Evolutionary conservation across 768 basidiomycete genomes (phyloP), one percentile per base, ranked within the genome.

Genomic region (Russula earlei): DNA sequence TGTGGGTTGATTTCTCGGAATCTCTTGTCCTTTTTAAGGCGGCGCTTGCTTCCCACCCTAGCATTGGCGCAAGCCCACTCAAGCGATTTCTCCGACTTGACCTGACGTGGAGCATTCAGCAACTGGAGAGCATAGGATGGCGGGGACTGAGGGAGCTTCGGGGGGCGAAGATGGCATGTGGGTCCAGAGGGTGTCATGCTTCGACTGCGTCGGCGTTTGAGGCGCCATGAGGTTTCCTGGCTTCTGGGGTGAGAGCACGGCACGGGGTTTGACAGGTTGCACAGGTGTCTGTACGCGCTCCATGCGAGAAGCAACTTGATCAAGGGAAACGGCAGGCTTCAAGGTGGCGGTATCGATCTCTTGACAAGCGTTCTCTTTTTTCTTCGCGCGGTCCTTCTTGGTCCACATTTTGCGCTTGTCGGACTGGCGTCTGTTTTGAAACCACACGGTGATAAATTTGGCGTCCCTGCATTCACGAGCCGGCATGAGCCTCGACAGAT

Each of bases 31-130:
- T 61, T 68, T 55, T 24, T 49, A 62, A 41, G 48, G n/a, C 43
- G 54, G 37, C 31, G 24, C 38, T 55, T 58, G 24, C 61, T 54
- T 7, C 59, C 71, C 47, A 66, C 67, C 53, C 74, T 68, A 46
- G 68, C 71, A 25, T 70, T 71, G 43, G 83, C 83, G 67, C 85
- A 87, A 0, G 85, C 85, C 84, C 84, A 87, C 63, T 87, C 86
- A 54, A 88, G 70, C 12, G 84, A 83, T 29, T 74, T 75, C 22
- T 76, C 73, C 19, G 70, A 70, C 62, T 76, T 75, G 33, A 68
- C 53, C 11, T 73, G 71, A 38, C 74, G 71, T 20, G 74, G 75
- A 49, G 77, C 76, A 24, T 76, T 75, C 4, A 66, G 56, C 6
- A 66, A 52, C 60, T 78, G 71, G 49, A 72, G 76, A 42, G 76